phyloP scores from a whole-genome alignment of 495 filamentous ascomycete species.

The Halenospora varia region DNA sequence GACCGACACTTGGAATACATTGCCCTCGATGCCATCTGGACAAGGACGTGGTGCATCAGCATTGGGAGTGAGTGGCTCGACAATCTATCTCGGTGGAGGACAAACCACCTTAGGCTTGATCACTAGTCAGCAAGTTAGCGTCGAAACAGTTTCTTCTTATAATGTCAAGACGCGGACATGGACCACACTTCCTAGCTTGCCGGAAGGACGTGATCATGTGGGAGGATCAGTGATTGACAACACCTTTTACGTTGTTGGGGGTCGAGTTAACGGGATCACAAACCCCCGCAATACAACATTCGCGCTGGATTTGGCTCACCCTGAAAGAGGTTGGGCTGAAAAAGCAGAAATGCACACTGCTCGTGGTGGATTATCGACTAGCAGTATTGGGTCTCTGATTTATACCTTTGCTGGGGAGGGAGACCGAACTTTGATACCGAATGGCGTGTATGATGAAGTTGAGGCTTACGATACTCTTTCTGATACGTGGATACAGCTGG shows the following conservation, averaged over 20 bases:
- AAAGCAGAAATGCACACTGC: not conserved
- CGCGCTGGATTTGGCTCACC: not conserved
- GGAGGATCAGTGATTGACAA: slow-evolving; percentile 28
- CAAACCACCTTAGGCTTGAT: not conserved
- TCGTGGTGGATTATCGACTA: not conserved
- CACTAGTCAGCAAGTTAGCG: slow-evolving; percentile 8
- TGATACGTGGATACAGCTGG: not conserved
- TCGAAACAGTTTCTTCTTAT: slow-evolving; percentile 30
- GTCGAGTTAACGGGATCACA: not conserved
- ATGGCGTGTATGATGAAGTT: not conserved
- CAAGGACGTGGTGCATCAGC: slow-evolving; percentile 21
- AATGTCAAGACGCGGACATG: slow-evolving; percentile 28
- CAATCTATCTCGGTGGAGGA: slow-evolving; percentile 23
- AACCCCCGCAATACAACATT: not conserved
- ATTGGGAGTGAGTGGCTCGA: slow-evolving; percentile 2
- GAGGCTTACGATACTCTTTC: not conserved
- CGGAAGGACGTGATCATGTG: slow-evolving; percentile 33
- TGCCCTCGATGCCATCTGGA: slow-evolving; percentile 21
- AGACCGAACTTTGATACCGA: not conserved
- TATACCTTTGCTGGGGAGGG: not conserved
- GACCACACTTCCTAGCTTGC: slow-evolving; percentile 23
- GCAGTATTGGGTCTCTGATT: not conserved
- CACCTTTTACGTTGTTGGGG: slow-evolving; percentile 35
- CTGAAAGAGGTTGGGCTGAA: not conserved
- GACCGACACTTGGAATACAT: not conserved